These are phyloP conservation scores for Candida sp. DNA, from an alignment of 1,139 yeast genomes.

Conservation along the genomic window DNA sequence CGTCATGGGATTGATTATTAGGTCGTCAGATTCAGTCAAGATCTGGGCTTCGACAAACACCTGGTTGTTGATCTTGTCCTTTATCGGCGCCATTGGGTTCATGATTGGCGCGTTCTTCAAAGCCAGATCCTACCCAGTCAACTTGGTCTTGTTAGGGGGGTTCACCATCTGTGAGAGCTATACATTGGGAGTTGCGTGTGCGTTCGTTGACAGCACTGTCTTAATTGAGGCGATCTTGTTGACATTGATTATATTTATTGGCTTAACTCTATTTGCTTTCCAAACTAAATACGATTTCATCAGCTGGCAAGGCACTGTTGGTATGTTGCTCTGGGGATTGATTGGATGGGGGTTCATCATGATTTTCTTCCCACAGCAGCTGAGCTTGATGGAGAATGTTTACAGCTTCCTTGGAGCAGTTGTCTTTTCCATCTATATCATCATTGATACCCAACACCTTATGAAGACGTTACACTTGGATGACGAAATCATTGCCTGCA, in stretches of 20 bases:
- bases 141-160: conserved; percentile 57
- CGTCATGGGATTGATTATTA: conserved; percentile 59
- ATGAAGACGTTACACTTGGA: conserved; percentile 84
- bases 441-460: conserved; percentile 83
- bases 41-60: conserved; percentile 63
- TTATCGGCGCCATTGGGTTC: conserved; percentile 64
- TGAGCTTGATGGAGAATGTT: conserved; percentile 24
- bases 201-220: conserved; percentile 64
- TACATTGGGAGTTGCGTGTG: conserved; percentile 68
- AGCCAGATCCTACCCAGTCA: conserved; percentile 67
- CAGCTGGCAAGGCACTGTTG: conserved; percentile 70
- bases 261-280: conserved; percentile 77
- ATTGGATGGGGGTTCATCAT: conserved; percentile 75
- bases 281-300: conserved; percentile 85
- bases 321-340: conserved; percentile 66
- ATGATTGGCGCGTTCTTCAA: conserved; percentile 63
- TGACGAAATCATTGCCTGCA: conserved; percentile 83
- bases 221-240: conserved; percentile 75
- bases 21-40: conserved; percentile 50
- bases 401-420: conserved; percentile 79
- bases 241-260: conserved; percentile 72
- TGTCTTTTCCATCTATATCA: conserved; percentile 71
- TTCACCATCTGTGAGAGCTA: conserved; percentile 82
- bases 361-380: conserved; percentile 65
- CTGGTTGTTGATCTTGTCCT: conserved; percentile 63